Conservation (phyloP, 1,284 basidiomycete species). For the Grifola frondosa region DNA sequence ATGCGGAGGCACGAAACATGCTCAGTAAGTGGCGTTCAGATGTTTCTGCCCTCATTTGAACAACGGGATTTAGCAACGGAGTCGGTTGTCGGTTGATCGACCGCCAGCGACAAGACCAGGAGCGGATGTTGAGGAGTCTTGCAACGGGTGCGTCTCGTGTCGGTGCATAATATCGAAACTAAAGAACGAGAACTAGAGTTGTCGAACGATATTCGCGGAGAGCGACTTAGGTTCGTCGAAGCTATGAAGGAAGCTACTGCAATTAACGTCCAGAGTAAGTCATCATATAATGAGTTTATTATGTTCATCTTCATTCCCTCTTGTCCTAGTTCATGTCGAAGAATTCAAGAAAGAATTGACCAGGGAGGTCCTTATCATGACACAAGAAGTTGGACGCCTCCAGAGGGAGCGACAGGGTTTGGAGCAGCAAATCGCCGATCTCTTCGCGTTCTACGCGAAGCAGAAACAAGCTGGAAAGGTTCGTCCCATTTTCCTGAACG, state of each 20-base stretch:
- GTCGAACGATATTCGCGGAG: conserved; percentile 78
- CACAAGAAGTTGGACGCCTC: conserved; percentile 69
- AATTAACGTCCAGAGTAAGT: conserved; percentile 77
- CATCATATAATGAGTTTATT: no score
- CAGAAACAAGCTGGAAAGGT: conserved; percentile 52
- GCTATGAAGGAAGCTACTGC: conserved; percentile 89
- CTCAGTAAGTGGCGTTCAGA: conserved; percentile 32
- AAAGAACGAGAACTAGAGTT: conserved; percentile 54
- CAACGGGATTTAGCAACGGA: conserved; percentile 46
- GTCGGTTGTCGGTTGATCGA: conserved; percentile 61
- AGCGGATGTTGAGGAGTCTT: conserved; percentile 60
- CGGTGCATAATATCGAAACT: background rate
- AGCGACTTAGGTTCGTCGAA: conserved; percentile 82
- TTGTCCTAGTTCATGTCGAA: conserved; percentile 68
- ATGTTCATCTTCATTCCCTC: background rate
- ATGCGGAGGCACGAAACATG: conserved; percentile 35
- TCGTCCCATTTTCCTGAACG: no score
- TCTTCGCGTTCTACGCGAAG: conserved; percentile 72
- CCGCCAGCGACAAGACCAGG: conserved; percentile 69
- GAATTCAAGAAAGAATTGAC: conserved; percentile 80
- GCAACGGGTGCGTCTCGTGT: conserved; percentile 50
- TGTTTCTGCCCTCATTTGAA: background rate
- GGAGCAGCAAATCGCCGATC: conserved; percentile 72
- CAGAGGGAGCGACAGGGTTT: conserved; percentile 71
- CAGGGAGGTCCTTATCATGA: conserved; percentile 72